Conservation (phyloP, 257 asterid genomes). For the Echium plantagineum region DNA sequence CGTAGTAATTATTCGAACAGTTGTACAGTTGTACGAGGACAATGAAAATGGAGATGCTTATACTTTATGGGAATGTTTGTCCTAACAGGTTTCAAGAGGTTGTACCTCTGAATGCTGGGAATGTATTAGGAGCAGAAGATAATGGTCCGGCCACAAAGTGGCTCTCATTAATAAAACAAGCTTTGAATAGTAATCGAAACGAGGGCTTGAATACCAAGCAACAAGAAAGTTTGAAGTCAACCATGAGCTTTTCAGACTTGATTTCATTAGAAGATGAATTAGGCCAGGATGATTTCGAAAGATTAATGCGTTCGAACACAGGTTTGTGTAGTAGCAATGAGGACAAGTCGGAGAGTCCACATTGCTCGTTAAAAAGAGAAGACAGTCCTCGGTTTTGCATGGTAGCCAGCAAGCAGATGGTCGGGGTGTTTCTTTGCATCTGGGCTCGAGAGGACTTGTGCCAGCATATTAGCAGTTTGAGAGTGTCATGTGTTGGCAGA, state of each 20-base stretch:
- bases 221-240: constrained; percentile 14
- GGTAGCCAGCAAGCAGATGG: constrained; percentile 80
- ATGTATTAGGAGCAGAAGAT: constrained; percentile 66
- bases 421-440: constrained; percentile 50
- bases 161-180: constrained; percentile 48
- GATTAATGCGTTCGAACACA: constrained; percentile 9
- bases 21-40: no score
- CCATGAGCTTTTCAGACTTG: constrained; percentile 43
- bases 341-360: constrained; percentile 15
- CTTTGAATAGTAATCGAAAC: constrained; percentile 26
- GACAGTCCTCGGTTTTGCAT: constrained; percentile 22
- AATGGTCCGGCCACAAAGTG: constrained; percentile 60
- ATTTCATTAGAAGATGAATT: constrained; percentile 24
- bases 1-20: no score
- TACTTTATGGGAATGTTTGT: background rate
- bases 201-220: constrained; percentile 1
- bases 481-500: constrained; percentile 61
- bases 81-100: constrained; percentile 69
- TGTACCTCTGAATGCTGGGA: constrained; percentile 83
- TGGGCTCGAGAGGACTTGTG: constrained; percentile 56
- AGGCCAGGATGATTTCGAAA: constrained; percentile 8
- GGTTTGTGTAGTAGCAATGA: constrained; percentile 10
- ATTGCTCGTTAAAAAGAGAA: background rate
- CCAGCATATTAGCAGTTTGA: constrained; percentile 31
- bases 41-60: background rate